Evolutionary conservation across 208 protist species (phyloP), one percentile per base, ranked within the genome.

Genomic region (Dictyostelium gargantuum): DNA sequence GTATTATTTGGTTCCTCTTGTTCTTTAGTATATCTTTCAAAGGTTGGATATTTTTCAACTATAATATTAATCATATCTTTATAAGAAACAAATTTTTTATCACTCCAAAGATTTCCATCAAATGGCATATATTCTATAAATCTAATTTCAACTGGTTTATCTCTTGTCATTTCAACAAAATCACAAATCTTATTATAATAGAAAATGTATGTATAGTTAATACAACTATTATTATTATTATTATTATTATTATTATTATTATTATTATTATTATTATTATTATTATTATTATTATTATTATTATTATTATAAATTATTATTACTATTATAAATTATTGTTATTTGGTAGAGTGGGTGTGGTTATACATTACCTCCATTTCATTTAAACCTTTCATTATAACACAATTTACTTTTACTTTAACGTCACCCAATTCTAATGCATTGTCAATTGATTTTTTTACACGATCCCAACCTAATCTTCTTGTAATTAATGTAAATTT

Each of bases 101-200:
- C 61, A 73, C 91, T 94, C 96, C 96, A 98, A 13, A 72, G 11
- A 79, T 98, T 98, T 40, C 93, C 95, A 63, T 94, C 95, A 80
- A 98, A 98, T 42, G 97, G 97, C 97, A 98, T 98, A 93, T 96
- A 97, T 80, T 98, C 97, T 46, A 98, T 98, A 85, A 98, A 98
- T 40, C 97, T 95, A 44, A 97, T 86, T 48, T 97, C 96, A 26
- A 98, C 72, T 26, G 61, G 58, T 46, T 93, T 91, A 40, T 86
- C 61, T 61, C 50, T 66, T 40, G 96, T 93, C 70, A 97, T 80
- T 19, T 91, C 91, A 19, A 96, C 96, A 85, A 97, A 97, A 75
- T 85, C 93, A 4, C 21, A 35, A 38, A 97, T 61, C 86, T 97
- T 75, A 44, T 46, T n/a, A 13, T 19, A 54, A 46, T 9, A 72